Conservation (phyloP, 1,139 yeast genomes). For the Yamadazyma atlantica region DNA sequence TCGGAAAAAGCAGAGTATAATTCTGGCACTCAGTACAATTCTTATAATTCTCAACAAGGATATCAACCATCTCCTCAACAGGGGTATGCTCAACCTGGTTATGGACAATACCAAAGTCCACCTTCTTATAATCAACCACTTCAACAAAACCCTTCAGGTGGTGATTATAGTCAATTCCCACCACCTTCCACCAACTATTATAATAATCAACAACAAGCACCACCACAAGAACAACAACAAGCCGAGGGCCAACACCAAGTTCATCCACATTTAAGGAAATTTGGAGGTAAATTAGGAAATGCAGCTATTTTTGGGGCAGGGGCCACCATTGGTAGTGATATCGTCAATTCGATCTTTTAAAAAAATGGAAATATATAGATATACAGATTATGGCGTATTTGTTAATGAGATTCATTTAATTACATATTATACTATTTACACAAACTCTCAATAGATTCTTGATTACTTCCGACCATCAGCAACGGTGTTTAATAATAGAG, state of each 20-base stretch:
- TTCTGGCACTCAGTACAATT: conserved; percentile 9
- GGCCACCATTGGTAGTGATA: conserved; percentile 87
- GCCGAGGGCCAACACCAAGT: conserved; percentile 23
- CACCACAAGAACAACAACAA: conserved; percentile 23
- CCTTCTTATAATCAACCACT: conserved; percentile 11
- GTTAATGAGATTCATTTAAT: neutral
- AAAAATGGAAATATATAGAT: conserved; percentile 1
- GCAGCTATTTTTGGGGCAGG: conserved; percentile 98
- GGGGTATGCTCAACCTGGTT: conserved; percentile 8
- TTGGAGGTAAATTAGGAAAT: conserved; percentile 84
- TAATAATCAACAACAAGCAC: conserved; percentile 28
- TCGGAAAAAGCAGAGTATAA: conserved; percentile 22
- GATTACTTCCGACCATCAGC: conserved; percentile 58
- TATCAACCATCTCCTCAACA: conserved; percentile 5
- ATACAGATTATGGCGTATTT: neutral
- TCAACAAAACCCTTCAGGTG: conserved; percentile 14
- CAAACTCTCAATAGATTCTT: too few relatives aligned
- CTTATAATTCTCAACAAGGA: too few relatives aligned
- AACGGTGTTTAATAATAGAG: conserved; percentile 85
- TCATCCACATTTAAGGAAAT: conserved; percentile 51
- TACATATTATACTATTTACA: conserved; percentile 8
- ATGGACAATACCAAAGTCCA: conserved; percentile 6
- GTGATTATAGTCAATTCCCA: conserved; percentile 25
- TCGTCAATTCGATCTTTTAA: conserved; percentile 81
- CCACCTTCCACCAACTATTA: conserved; percentile 48